phyloP scores from a whole-genome alignment of 1,284 basidiomycete genomes.

The Trametes sp. region DNA sequence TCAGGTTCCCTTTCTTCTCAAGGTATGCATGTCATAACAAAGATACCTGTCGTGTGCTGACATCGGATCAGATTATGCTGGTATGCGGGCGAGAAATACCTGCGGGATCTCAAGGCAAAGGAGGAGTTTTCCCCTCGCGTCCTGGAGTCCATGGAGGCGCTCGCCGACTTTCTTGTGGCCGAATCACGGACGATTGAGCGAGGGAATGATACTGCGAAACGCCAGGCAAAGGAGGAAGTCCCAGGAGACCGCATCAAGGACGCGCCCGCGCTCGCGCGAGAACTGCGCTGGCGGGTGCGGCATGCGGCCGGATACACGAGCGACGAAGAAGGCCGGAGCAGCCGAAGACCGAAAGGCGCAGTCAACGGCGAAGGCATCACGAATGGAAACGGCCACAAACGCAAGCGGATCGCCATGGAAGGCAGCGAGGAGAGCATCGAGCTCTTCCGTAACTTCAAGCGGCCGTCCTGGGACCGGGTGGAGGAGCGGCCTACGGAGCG shows the following conservation, averaged over 20 bases:
- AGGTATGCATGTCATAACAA: conserved; percentile 57
- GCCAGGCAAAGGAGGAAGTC: conserved; percentile 80
- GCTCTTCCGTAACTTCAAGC: conserved; percentile 71
- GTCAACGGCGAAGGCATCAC: conserved; percentile 26
- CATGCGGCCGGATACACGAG: conserved; percentile 70
- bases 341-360: conserved; percentile 39
- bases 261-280: conserved; percentile 77
- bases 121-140: conserved; percentile 70
- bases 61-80: conserved; percentile 74
- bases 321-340: conserved; percentile 65
- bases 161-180: conserved; percentile 82
- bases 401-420: conserved; percentile 57
- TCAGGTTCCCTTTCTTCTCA: conserved; percentile 89
- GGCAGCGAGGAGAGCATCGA: conserved; percentile 39
- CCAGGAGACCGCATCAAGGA: conserved; percentile 85
- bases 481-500: conserved; percentile 52
- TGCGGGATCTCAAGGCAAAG: conserved; percentile 73
- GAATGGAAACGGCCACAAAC: conserved; percentile 51
- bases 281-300: conserved; percentile 82
- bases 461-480: conserved; percentile 67
- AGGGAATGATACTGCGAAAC: conserved; percentile 66
- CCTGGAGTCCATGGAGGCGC: conserved; percentile 71
- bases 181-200: conserved; percentile 77
- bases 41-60: conserved; percentile 6
- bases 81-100: conserved; percentile 86